A percentile compares a stretch with the other conserved stretches of the same genome.
Conservation (phyloP, 225 moss, liverwort and hornwort genomes). For the Polytrichum commune region DNA sequence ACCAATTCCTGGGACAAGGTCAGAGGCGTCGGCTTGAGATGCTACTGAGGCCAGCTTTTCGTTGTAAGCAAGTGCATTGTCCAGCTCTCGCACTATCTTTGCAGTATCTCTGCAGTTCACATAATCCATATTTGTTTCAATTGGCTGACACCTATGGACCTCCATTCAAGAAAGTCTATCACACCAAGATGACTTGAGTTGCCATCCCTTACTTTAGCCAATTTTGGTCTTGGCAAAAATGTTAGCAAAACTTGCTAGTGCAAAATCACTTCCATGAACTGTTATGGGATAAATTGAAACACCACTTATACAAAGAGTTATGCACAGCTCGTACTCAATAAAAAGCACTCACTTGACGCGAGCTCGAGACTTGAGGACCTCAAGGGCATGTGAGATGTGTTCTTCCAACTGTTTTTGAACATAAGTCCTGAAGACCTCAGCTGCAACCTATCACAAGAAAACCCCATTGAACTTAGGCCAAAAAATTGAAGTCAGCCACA, state of each 20-base stretch:
- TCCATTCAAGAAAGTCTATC: neutral
- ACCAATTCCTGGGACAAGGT: constrained; percentile 77
- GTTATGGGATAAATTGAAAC: no score
- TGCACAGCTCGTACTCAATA: neutral
- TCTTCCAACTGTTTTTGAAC: constrained; percentile 80
- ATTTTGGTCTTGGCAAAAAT: neutral
- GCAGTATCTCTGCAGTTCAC: constrained; percentile 60
- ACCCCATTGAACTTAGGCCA: neutral
- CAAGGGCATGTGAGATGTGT: constrained; percentile 71
- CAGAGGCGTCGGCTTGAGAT: constrained; percentile 49
- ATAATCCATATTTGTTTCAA: neutral
- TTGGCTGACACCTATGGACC: neutral
- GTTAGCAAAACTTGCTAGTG: neutral
- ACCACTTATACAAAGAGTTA: no score
- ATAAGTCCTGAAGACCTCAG: constrained; percentile 72
- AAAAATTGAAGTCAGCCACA: no score
- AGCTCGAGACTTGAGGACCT: constrained; percentile 76
- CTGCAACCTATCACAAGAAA: constrained; percentile 57
- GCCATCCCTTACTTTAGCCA: neutral
- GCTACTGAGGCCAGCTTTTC: constrained; percentile 62
- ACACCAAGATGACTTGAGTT: neutral
- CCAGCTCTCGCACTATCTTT: constrained; percentile 62
- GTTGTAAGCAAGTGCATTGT: constrained; percentile 67
- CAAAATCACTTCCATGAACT: neutral
- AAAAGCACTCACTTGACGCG: constrained; percentile 65